phyloP scores from a whole-genome alignment of 2,329 filamentous ascomycete species.

The Aspergillus sp. region DNA sequence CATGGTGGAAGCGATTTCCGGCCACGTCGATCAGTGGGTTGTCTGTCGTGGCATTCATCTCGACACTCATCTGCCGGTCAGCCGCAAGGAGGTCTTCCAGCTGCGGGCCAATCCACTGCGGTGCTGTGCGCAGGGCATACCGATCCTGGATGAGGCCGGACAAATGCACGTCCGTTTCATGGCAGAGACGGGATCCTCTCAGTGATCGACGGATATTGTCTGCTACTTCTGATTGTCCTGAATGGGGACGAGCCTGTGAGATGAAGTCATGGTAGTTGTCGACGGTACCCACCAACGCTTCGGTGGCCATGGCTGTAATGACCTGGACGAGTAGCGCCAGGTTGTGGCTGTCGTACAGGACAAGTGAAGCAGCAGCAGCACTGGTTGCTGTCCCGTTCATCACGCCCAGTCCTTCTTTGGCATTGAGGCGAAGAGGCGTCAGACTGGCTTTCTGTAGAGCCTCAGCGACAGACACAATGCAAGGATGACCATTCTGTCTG shows the following conservation, averaged over 20 bases:
- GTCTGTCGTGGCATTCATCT: slow-evolving; percentile 63
- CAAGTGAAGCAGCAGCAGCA: slow-evolving; percentile 41
- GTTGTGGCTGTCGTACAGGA: slow-evolving; percentile 48
- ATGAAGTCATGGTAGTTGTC: slow-evolving; percentile 58
- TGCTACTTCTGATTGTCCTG: slow-evolving; percentile 55
- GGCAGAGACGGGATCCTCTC: slow-evolving; percentile 43
- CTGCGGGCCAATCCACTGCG: slow-evolving; percentile 64
- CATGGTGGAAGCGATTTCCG: slow-evolving; percentile 46
- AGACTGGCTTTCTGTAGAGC: slow-evolving; percentile 25
- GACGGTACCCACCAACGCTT: slow-evolving; percentile 53
- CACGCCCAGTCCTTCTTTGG: slow-evolving; percentile 49
- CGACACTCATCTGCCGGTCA: slow-evolving; percentile 50
- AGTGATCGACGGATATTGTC: slow-evolving; percentile 51
- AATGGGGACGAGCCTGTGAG: slow-evolving; percentile 53
- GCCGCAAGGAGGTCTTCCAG: slow-evolving; percentile 60
- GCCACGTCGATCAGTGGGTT: slow-evolving; percentile 56
- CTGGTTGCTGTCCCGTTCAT: slow-evolving; percentile 49
- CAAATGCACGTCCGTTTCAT: no score
- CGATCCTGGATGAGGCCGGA: slow-evolving; percentile 54
- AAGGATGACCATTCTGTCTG: neutral
- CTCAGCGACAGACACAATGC: slow-evolving; percentile 22
- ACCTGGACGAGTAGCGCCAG: slow-evolving; percentile 52
- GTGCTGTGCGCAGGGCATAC: slow-evolving; percentile 58
- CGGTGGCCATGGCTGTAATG: slow-evolving; percentile 57
- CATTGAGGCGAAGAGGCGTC: slow-evolving; percentile 30